Percentiles rank a stretch among this genome's conserved stretches.
Evolutionary conservation across 1,284 basidiomycete genomes (phyloP).

Genomic region (Cryptococcus sp.): DNA sequence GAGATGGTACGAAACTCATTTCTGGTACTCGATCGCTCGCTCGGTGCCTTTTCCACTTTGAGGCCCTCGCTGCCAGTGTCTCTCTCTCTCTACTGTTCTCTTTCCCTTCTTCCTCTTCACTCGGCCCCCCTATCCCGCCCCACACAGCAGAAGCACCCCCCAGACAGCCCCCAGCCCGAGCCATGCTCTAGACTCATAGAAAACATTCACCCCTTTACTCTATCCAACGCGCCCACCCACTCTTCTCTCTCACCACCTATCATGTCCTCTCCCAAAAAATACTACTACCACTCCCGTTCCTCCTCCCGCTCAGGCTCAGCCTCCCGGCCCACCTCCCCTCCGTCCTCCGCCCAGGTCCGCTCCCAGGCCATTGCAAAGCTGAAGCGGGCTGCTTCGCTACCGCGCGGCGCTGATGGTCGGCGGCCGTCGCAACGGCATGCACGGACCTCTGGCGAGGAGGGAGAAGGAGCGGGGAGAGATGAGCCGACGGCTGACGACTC

Average conservation of each 20-base stretch:
- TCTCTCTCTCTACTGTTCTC: conserved; percentile 1
- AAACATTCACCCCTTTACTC: background rate
- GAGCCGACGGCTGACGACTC: too few species aligned
- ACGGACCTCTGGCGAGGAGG: conserved; percentile 1
- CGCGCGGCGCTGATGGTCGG: conserved; percentile 79
- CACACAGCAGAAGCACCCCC: background rate
- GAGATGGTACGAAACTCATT: background rate
- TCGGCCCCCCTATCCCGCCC: background rate
- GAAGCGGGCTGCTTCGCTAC: conserved; percentile 81
- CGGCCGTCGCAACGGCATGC: conserved; percentile 59
- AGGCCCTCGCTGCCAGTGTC: background rate
- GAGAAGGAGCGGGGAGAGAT: background rate
- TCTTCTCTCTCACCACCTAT: background rate
- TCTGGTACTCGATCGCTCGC: too few species aligned
- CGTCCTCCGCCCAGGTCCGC: conserved; percentile 59
- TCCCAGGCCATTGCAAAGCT: conserved; percentile 82
- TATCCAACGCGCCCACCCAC: background rate
- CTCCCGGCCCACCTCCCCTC: conserved; percentile 13
- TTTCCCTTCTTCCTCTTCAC: background rate
- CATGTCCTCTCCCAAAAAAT: conserved; percentile 21
- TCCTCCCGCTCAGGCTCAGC: conserved; percentile 23
- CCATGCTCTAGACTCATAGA: background rate
- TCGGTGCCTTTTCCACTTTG: background rate
- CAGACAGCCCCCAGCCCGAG: too few species aligned
- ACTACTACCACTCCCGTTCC: conserved; percentile 23